Evolutionary conservation across 2,329 filamentous ascomycete genomes (phyloP).

Genomic region (Xylariaceae sp.): DNA sequence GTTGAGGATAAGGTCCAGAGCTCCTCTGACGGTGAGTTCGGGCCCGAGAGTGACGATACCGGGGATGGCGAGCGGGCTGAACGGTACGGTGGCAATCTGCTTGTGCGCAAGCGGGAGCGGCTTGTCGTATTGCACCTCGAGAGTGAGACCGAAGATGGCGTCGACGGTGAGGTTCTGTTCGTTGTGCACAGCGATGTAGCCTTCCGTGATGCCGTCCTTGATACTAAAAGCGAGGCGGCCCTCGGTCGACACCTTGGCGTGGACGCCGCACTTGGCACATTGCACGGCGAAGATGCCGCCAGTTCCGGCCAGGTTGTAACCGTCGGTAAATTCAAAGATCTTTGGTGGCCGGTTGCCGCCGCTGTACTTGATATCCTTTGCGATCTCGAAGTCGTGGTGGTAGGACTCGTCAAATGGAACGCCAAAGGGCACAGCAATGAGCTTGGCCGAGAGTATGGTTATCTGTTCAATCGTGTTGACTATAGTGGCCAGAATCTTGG

Average conservation of each 20-base stretch:
- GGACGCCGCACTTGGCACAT: neutral
- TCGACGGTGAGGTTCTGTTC: neutral
- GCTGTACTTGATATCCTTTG: neutral
- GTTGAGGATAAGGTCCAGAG: neutral
- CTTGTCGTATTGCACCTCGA: neutral
- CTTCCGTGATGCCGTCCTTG: neutral
- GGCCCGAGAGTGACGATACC: neutral
- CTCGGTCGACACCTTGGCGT: neutral
- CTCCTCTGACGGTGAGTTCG: neutral
- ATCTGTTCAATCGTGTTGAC: neutral
- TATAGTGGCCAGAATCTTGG: neutral
- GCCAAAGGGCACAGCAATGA: neutral
- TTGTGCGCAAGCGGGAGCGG: neutral
- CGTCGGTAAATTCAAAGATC: neutral
- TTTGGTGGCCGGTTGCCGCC: neutral
- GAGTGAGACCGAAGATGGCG: neutral
- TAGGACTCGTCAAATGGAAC: neutral
- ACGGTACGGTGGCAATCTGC: neutral
- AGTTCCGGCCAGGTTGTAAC: neutral
- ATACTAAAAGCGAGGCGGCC: neutral
- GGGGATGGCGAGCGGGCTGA: neutral
- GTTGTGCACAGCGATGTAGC: neutral
- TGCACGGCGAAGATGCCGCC: neutral
- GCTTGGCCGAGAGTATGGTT: neutral
- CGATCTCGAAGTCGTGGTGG: neutral